A percentile compares a stretch with the other conserved stretches of the same genome.
phyloP scores from a whole-genome alignment of 1,284 basidiomycete species.

The Trichosporon ovoides region DNA sequence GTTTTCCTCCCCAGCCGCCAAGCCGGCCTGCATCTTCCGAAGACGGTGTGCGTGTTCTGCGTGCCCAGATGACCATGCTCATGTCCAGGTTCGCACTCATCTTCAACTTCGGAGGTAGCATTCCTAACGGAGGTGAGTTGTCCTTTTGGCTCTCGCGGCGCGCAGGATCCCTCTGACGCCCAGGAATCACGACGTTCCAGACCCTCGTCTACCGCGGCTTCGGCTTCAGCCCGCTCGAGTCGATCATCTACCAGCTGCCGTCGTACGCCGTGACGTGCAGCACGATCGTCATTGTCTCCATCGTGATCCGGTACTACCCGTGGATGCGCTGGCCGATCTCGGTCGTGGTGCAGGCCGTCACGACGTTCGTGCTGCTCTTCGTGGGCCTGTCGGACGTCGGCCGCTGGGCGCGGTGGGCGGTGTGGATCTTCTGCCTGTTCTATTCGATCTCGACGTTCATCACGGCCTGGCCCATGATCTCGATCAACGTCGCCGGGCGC shows the following conservation, averaged over 20 bases:
- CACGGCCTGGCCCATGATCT: constrained; percentile 30
- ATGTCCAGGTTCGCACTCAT: constrained; percentile 6
- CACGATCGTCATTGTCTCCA: constrained; percentile 11
- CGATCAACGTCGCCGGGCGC: constrained; percentile 31
- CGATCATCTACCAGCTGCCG: constrained; percentile 25
- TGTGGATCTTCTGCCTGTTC: constrained; percentile 21
- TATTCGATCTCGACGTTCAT: constrained; percentile 27
- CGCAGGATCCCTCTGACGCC: neutral
- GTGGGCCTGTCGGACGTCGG: constrained; percentile 20
- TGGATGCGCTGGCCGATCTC: constrained; percentile 24
- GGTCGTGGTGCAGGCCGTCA: constrained; percentile 17
- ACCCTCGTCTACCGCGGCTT: constrained; percentile 19
- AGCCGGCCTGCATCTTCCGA: too few species aligned
- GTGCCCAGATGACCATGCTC: neutral
- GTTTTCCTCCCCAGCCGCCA: too few species aligned
- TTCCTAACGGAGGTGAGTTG: constrained; percentile 24
- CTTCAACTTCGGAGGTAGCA: constrained; percentile 23
- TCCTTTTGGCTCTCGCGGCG: neutral
- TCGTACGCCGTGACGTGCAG: constrained; percentile 21
- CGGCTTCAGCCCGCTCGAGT: constrained; percentile 25
- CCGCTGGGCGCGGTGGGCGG: constrained; percentile 28
- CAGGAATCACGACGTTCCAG: constrained; percentile 25
- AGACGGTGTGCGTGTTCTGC: too few species aligned
- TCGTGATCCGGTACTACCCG: constrained; percentile 15
- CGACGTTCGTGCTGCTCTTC: constrained; percentile 24